Conservation (phyloP, 176 grass and related monocot species). For the Areca catechu region DNA sequence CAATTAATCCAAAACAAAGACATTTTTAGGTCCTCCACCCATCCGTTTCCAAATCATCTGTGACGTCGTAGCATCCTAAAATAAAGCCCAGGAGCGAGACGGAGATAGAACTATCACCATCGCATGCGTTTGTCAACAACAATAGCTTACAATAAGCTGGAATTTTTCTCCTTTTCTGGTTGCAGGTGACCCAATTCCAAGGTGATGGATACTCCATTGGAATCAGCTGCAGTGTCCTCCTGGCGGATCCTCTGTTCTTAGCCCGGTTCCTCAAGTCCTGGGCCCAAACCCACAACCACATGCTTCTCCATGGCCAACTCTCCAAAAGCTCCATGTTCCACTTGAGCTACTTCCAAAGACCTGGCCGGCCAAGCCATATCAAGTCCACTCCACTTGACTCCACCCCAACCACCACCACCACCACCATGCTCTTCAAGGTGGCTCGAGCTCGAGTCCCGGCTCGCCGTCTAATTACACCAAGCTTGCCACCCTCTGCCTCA, state of each 20-base stretch:
- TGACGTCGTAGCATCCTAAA: no score
- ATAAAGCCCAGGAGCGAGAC: no score
- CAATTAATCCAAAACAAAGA: no score
- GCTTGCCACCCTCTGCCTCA: constrained; percentile 34
- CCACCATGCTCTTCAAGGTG: constrained; percentile 43
- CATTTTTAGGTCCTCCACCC: no score
- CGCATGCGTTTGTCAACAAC: neutral
- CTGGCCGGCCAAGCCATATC: constrained; percentile 15
- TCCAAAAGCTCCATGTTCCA: constrained; percentile 40
- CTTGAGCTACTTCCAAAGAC: constrained; percentile 44
- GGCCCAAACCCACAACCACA: constrained; percentile 37
- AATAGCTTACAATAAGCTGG: neutral
- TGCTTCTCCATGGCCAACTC: constrained; percentile 18
- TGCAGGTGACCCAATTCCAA: constrained; percentile 65
- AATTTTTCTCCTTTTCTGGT: neutral
- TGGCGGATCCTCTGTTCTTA: constrained; percentile 56
- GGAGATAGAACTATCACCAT: no score
- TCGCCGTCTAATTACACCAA: no score
- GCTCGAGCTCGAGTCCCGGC: neutral
- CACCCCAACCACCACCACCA: neutral
- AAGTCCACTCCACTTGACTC: constrained; percentile 30
- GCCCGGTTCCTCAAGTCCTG: constrained; percentile 54
- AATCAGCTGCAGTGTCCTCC: constrained; percentile 53
- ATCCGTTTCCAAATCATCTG: no score
- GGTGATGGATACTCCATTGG: constrained; percentile 58